Evolutionary conservation across 495 filamentous ascomycete genomes (phyloP).

Genomic region (Venustampulla echinocandica): DNA sequence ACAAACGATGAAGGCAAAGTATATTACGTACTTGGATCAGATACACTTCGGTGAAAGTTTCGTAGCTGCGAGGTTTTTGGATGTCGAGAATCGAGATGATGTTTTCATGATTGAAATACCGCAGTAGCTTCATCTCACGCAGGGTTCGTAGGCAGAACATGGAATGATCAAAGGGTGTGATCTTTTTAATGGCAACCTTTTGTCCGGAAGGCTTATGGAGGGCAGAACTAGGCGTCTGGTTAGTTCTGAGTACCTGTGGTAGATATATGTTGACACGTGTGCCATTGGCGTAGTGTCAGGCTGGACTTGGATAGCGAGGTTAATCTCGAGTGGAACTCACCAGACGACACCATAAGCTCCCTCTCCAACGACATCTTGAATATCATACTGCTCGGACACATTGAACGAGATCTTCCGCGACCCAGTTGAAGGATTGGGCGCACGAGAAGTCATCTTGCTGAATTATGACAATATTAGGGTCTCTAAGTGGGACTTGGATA

Average conservation of each 20-base stretch:
- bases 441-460: slow-evolving; percentile 23
- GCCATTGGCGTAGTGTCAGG: too few species aligned
- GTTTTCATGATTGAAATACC: slow-evolving; percentile 99
- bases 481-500: background rate
- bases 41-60: slow-evolving; percentile 96
- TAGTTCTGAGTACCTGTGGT: slow-evolving; percentile 2
- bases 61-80: slow-evolving; percentile 92
- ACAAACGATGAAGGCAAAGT: background rate
- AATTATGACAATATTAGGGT: background rate
- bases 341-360: slow-evolving; percentile 98
- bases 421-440: slow-evolving; percentile 36
- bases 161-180: slow-evolving; percentile 96
- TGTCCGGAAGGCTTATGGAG: slow-evolving; percentile 97
- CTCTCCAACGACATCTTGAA: slow-evolving; percentile 98
- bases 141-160: slow-evolving; percentile 98
- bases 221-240: slow-evolving; percentile 58
- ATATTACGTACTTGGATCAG: slow-evolving; percentile 73
- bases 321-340: too few species aligned
- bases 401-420: slow-evolving; percentile 99
- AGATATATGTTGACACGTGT: too few species aligned
- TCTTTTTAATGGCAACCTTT: slow-evolving; percentile 99
- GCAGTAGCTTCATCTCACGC: slow-evolving; percentile 97
- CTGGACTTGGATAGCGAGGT: too few species aligned
- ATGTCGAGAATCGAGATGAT: slow-evolving; percentile 99
- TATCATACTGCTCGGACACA: slow-evolving; percentile 98